These are phyloP conservation scores for Saturnispora hagleri DNA, from an alignment of 805 yeast species.

Conservation along the genomic window DNA sequence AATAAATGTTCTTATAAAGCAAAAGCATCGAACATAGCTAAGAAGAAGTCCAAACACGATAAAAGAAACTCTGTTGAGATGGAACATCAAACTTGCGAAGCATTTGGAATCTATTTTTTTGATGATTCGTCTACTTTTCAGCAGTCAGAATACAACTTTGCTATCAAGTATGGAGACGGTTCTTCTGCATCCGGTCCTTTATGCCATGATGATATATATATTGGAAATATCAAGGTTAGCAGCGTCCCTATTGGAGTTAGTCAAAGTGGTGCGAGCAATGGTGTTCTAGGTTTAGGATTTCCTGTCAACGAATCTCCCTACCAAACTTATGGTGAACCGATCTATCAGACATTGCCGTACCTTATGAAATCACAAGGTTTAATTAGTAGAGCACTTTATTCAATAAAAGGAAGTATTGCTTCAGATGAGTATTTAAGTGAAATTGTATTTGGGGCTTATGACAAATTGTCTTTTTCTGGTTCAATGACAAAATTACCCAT, in stretches of 20 bases:
- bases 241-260: slow-evolving; percentile 63
- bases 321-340: slow-evolving; percentile 1
- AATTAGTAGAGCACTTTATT: slow-evolving; percentile 44
- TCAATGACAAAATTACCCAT: slow-evolving; percentile 28
- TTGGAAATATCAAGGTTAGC: slow-evolving; percentile 37
- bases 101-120: slow-evolving; percentile 34
- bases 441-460: slow-evolving; percentile 60
- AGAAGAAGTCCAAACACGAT: no score
- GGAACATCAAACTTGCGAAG: slow-evolving; percentile 23
- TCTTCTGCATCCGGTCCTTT: slow-evolving; percentile 34
- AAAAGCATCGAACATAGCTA: background rate
- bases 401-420: slow-evolving; percentile 28
- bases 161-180: slow-evolving; percentile 35
- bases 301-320: slow-evolving; percentile 54
- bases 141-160: slow-evolving; percentile 15
- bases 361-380: slow-evolving; percentile 46
- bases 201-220: slow-evolving; percentile 47
- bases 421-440: slow-evolving; percentile 35
- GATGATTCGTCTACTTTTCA: slow-evolving; percentile 28
- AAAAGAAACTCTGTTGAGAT: background rate
- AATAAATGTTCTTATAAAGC: background rate
- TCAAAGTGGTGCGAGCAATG: slow-evolving; percentile 44
- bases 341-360: slow-evolving; percentile 54
- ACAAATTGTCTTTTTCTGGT: slow-evolving; percentile 34
- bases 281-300: slow-evolving; percentile 66